Percentiles rank a stretch among this genome's conserved stretches.
These are phyloP conservation scores for Exophiala sp. DNA, from an alignment of 2,329 filamentous ascomycete species.

Conservation along the genomic window DNA sequence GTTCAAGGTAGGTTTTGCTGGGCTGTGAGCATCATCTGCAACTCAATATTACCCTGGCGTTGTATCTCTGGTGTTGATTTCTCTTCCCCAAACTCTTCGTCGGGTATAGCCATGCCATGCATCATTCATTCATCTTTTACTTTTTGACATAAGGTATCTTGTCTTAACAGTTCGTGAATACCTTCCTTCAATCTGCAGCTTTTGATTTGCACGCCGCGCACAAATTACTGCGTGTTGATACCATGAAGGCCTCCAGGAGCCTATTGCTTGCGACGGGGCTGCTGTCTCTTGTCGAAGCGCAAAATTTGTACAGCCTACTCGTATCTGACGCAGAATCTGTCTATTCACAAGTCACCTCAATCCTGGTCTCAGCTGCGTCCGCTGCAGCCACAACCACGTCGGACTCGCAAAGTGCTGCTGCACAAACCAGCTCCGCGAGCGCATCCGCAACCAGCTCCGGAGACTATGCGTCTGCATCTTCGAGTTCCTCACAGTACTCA, in stretches of 20 bases:
- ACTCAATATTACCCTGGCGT: neutral
- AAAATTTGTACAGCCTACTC: constrained; percentile 15
- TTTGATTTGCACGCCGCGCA: no score
- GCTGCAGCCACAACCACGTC: constrained; percentile 3
- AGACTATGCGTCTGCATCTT: neutral
- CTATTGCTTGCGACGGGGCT: constrained; percentile 6
- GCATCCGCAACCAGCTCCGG: constrained; percentile 5
- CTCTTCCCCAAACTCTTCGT: neutral
- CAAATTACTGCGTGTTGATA: neutral
- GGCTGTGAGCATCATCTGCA: neutral
- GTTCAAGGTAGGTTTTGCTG: neutral
- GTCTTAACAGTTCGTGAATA: no score
- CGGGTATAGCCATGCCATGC: neutral
- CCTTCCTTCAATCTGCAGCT: no score
- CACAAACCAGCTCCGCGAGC: constrained; percentile 6
- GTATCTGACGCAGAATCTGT: constrained; percentile 25
- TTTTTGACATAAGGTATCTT: neutral
- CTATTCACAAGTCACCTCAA: constrained; percentile 25
- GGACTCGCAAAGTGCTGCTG: constrained; percentile 1
- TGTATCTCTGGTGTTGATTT: neutral
- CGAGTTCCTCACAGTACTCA: neutral
- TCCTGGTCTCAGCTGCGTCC: constrained; percentile 14
- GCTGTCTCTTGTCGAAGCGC: constrained; percentile 5
- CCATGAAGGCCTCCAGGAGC: constrained; percentile 6
- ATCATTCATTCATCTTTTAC: neutral